Conservation (phyloP, 1,284 basidiomycete genomes). For the Naganishia sp. region DNA sequence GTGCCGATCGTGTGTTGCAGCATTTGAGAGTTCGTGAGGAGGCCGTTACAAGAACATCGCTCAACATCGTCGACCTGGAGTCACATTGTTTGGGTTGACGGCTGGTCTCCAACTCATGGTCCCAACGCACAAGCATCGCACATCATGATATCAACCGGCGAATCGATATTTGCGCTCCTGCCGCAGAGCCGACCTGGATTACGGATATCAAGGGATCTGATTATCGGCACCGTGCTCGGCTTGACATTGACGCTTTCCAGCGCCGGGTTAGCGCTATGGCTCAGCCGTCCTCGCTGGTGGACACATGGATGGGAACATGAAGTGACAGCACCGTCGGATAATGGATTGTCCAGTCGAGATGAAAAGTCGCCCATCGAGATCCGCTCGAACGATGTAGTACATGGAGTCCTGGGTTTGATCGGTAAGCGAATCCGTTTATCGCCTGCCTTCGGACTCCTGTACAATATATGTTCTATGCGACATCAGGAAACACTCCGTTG, state of each 20-base stretch:
- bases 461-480: background rate
- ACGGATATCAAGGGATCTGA: constrained; percentile 54
- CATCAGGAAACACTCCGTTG: constrained; percentile 85
- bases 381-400: constrained; percentile 66
- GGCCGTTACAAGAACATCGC: no score
- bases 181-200: constrained; percentile 35
- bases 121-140: background rate
- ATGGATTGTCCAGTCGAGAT: constrained; percentile 49
- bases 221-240: constrained; percentile 69
- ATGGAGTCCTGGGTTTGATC: constrained; percentile 77
- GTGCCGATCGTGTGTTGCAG: no score
- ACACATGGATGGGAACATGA: constrained; percentile 10
- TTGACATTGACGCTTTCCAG: constrained; percentile 69
- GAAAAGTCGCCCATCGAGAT: constrained; percentile 70
- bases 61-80: no score
- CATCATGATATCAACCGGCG: constrained; percentile 5
- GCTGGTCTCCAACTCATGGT: no score
- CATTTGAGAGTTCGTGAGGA: no score
- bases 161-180: constrained; percentile 12
- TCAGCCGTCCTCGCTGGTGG: constrained; percentile 26
- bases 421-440: constrained; percentile 57
- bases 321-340: constrained; percentile 58
- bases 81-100: no score
- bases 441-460: no score
- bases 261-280: constrained; percentile 59